phyloP scores from a whole-genome alignment of 805 yeast genomes.

The Starmerella apicola region DNA sequence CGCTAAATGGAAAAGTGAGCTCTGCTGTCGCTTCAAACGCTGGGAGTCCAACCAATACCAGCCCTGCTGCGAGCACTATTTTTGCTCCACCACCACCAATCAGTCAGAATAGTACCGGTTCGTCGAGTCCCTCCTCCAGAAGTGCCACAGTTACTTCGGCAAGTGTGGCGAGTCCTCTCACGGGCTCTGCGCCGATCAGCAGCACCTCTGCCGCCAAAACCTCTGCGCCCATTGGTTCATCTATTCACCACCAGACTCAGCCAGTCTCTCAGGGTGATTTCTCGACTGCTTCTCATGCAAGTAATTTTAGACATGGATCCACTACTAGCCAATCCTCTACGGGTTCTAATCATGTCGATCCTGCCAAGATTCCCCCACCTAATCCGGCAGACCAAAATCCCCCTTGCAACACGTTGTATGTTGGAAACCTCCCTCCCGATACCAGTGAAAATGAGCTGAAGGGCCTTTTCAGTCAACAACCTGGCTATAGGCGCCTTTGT shows the following conservation, averaged over 20 bases:
- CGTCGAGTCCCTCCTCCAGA: neutral
- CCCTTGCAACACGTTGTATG: constrained; percentile 93
- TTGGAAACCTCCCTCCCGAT: constrained; percentile 94
- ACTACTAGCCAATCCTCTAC: neutral
- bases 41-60: neutral
- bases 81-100: neutral
- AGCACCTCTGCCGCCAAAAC: neutral
- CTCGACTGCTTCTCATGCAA: neutral
- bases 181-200: constrained; percentile 4
- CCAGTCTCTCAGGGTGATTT: neutral
- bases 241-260: neutral
- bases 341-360: neutral
- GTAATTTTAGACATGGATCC: no score
- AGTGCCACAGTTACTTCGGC: constrained; percentile 1
- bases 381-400: constrained; percentile 99
- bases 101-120: no score
- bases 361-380: constrained; percentile 38
- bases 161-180: neutral
- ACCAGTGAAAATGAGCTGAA: constrained; percentile 89
- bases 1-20: neutral
- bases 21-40: neutral
- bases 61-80: neutral
- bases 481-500: constrained; percentile 84
- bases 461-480: constrained; percentile 72
- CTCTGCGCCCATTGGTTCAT: neutral